These are phyloP conservation scores for Leccinum ochraceum DNA, from an alignment of 768 basidiomycete genomes.

Conservation along the genomic window DNA sequence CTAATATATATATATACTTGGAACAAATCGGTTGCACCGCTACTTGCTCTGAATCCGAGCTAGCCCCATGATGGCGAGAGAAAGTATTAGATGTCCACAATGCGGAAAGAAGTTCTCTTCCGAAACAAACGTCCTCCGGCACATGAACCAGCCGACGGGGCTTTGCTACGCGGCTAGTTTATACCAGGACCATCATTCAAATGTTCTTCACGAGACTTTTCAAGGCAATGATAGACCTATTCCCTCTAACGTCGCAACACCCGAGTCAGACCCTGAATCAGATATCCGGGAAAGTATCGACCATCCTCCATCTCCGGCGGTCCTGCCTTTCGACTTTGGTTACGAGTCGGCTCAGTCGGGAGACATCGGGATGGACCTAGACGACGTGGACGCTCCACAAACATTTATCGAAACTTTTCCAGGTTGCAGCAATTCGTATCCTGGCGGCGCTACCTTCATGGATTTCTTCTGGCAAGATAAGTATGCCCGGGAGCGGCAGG, in stretches of 20 bases:
- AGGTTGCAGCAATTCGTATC: neutral
- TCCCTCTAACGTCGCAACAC: neutral
- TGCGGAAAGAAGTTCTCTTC: neutral
- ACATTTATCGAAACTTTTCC: neutral
- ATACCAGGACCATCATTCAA: neutral
- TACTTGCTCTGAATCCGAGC: neutral
- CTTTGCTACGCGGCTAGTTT: neutral
- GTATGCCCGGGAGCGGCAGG: neutral
- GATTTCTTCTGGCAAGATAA: conserved; percentile 2
- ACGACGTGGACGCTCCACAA: neutral
- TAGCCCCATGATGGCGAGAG: no score
- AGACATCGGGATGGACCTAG: neutral
- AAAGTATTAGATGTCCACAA: neutral
- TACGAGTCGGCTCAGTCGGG: neutral
- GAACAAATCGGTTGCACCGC: neutral
- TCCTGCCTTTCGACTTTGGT: neutral
- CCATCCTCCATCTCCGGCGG: neutral
- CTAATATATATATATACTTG: no score
- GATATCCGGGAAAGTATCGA: neutral
- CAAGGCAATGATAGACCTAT: neutral
- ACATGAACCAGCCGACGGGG: neutral
- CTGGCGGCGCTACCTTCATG: conserved; percentile 3
- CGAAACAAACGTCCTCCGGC: neutral
- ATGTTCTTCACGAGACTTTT: neutral
- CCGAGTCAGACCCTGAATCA: neutral